Conservation (phyloP, 345 rosid genomes). For the Brassica incana region DNA sequence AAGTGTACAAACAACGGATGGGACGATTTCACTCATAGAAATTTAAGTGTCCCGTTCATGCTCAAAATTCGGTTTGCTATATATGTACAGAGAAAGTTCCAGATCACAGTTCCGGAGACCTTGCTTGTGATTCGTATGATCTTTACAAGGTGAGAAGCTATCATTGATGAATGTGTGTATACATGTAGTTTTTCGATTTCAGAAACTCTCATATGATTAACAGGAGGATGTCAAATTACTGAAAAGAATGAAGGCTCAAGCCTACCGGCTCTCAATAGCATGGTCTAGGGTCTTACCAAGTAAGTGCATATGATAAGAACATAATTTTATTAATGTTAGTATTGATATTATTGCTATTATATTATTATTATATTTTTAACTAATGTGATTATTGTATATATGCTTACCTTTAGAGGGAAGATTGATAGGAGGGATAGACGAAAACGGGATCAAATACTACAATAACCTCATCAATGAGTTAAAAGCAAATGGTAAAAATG, state of each 20-base stretch:
- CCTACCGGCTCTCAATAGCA: slow-evolving; percentile 52
- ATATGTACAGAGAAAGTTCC: slow-evolving; percentile 14
- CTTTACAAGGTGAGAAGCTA: slow-evolving; percentile 14
- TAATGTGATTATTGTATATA: not conserved
- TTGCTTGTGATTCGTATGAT: slow-evolving; percentile 18
- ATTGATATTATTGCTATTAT: no score
- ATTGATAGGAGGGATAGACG: slow-evolving; percentile 45
- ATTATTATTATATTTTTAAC: not conserved
- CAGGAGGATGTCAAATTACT: slow-evolving; percentile 41
- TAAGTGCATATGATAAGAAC: not conserved
- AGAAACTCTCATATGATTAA: not conserved
- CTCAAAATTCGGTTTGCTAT: not conserved
- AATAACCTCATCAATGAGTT: slow-evolving; percentile 40
- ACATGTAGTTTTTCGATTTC: not conserved
- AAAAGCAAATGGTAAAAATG: not conserved
- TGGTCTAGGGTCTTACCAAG: slow-evolving; percentile 52
- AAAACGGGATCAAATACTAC: slow-evolving; percentile 46
- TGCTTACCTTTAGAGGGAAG: slow-evolving; percentile 39
- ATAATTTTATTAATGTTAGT: not conserved
- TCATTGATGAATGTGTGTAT: not conserved
- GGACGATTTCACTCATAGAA: not conserved
- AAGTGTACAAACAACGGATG: not conserved
- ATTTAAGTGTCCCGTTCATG: not conserved
- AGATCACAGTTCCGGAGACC: slow-evolving; percentile 20
- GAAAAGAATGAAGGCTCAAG: slow-evolving; percentile 41